Evolutionary conservation across 2,329 filamentous ascomycete species (phyloP), one percentile per base, ranked within the genome.

Genomic region (Clonostachys rhizophaga): DNA sequence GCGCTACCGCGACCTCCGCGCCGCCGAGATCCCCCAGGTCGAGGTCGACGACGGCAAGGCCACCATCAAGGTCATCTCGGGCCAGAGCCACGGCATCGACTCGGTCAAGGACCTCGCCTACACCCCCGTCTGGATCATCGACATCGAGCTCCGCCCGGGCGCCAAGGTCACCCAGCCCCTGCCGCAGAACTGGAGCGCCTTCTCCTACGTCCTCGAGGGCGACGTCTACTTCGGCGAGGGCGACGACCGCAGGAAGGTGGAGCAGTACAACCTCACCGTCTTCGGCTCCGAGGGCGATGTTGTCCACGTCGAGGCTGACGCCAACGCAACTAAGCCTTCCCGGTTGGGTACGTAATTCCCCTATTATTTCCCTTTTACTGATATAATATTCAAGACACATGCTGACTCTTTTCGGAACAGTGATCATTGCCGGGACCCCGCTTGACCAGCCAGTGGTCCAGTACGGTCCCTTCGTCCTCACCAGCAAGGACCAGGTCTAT

Each of bases 71-170:
- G 87, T 97, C 55, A 97, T 97, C 56, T 91, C 86, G 1, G 94
- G 92, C 17, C 83, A 87, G 62, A 86, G 83, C 47, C 86, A 91
- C 58, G 91, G 89, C 41, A 81, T 94, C 45, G 91, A 96, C 61
- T 90, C 85, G 13, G 81, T 96, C 46, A 84, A 92, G 62, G 91
- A 97, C 60, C 74, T 97, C 41, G 91, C 92, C 13, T 96, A 97
- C 68, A 97, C 92, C 2, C 94, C 94, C 0, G 91, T 97, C n/a
- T 97, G 92, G 92, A 76, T 96, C 52, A 75, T 97, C 41, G 92
- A 97, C 63, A 74, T 96, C 45, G 83, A 80, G 17, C 80, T 97
- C 46, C 71, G 82, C 58, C 91, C 91, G 0, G 92, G 92, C 46
- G 91, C 89, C 42, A 81, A 75, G 49, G 73, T 97, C 54, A 76